phyloP scores from a whole-genome alignment of 441 rosid genomes.

The Hura crepitans region DNA sequence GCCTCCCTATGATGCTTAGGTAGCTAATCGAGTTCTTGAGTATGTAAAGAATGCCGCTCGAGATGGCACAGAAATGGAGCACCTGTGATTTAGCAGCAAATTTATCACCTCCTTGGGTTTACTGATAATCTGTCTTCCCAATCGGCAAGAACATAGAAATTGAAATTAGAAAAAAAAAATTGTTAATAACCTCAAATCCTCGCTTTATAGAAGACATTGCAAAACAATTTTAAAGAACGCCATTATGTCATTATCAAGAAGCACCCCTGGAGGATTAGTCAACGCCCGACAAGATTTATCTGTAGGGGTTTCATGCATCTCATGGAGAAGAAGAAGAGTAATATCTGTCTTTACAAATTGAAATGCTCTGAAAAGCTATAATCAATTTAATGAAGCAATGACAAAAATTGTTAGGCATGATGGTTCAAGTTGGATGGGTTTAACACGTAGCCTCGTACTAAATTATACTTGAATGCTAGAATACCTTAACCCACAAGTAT shows the following conservation, averaged over 20 bases:
- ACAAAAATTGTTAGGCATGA: not conserved
- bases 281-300: not conserved
- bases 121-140: not conserved
- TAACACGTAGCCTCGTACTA: not conserved
- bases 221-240: conserved; percentile 3
- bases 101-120: not conserved
- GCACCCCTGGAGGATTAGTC: not conserved
- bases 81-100: not conserved
- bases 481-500: not conserved
- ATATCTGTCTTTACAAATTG: not conserved
- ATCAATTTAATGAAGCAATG: not conserved
- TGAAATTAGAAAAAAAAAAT: not conserved
- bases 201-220: not conserved
- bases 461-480: not conserved
- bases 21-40: not conserved
- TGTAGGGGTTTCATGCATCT: not conserved
- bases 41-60: not conserved
- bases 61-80: not conserved
- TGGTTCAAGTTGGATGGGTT: not conserved
- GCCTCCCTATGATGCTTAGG: not conserved
- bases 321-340: not conserved
- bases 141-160: not conserved
- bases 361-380: conserved; percentile 1
- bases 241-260: conserved; percentile 8
- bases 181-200: not conserved